Evolutionary conservation across 495 filamentous ascomycete species (phyloP).

Genomic region (Umbilicaria muhlenbergii): DNA sequence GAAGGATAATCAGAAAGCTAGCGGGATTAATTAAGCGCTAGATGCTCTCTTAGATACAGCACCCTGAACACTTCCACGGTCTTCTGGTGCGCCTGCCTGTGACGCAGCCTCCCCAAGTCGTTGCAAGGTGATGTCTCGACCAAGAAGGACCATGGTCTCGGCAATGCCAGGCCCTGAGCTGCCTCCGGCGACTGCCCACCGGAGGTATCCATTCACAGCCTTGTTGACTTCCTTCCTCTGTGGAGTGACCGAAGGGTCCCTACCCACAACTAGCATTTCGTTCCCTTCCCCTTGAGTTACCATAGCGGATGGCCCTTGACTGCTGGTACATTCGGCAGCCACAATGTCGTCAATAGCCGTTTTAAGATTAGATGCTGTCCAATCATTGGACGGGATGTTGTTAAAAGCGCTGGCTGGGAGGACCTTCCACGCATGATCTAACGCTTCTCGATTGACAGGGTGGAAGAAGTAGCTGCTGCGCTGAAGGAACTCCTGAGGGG

Average conservation of each 20-base stretch:
- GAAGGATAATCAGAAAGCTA: too few species aligned
- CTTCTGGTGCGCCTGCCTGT: neutral
- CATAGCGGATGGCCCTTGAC: neutral
- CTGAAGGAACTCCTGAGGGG: slow-evolving; percentile 36
- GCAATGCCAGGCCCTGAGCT: slow-evolving; percentile 42
- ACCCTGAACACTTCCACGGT: too few species aligned
- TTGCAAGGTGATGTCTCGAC: slow-evolving; percentile 38
- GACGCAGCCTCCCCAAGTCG: slow-evolving; percentile 33
- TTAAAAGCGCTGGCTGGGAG: neutral
- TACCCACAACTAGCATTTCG: neutral
- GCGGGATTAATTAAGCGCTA: too few species aligned
- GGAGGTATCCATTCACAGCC: slow-evolving; percentile 38
- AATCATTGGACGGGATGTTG: slow-evolving; percentile 5
- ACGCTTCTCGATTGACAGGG: slow-evolving; percentile 15
- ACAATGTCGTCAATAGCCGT: slow-evolving; percentile 16
- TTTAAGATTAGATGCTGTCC: slow-evolving; percentile 25
- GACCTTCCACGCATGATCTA: slow-evolving; percentile 3
- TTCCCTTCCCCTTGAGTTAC: slow-evolving; percentile 1
- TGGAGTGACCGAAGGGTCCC: slow-evolving; percentile 3
- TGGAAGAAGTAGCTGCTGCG: slow-evolving; percentile 52
- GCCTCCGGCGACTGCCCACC: slow-evolving; percentile 49
- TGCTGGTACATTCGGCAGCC: neutral
- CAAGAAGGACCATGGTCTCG: slow-evolving; percentile 45
- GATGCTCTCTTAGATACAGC: too few species aligned
- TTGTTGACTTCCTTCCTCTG: slow-evolving; percentile 11